Percentiles rank a stretch among this genome's conserved stretches.
Evolutionary conservation across 805 yeast genomes (phyloP).

Genomic region (Yamadazyma paraphyllophila): DNA sequence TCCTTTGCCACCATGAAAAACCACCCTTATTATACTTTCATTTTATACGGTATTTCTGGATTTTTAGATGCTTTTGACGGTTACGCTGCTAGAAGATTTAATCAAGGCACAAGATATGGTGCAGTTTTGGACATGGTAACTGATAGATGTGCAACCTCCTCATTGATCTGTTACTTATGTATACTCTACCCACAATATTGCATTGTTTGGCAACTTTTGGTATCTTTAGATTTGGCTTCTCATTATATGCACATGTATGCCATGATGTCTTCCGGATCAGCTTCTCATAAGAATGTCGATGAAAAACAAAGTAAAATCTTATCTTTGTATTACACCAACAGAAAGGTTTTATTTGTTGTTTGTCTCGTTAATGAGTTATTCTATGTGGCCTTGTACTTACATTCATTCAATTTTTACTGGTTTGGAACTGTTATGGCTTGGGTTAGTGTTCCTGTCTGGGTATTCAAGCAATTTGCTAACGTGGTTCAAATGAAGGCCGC

Average conservation of each 20-base stretch:
- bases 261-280: slow-evolving; percentile 72
- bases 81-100: slow-evolving; percentile 82
- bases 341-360: slow-evolving; percentile 77
- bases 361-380: slow-evolving; percentile 94
- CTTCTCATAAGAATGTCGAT: slow-evolving; percentile 80
- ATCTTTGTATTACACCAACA: slow-evolving; percentile 82
- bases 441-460: slow-evolving; percentile 79
- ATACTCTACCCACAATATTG: slow-evolving; percentile 72
- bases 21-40: slow-evolving; percentile 77
- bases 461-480: slow-evolving; percentile 87
- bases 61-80: slow-evolving; percentile 96
- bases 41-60: slow-evolving; percentile 83
- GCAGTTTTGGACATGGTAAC: slow-evolving; percentile 99
- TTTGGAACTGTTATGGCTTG: slow-evolving; percentile 58
- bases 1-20: slow-evolving; percentile 80
- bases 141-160: slow-evolving; percentile 93
- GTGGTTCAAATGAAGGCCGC: slow-evolving; percentile 87
- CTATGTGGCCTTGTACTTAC: slow-evolving; percentile 83
- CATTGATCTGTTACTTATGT: slow-evolving; percentile 84
- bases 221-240: slow-evolving; percentile 83
- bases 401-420: slow-evolving; percentile 60
- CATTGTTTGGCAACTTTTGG: slow-evolving; percentile 75
- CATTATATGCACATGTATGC: slow-evolving; percentile 99
- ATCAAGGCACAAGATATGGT: slow-evolving; percentile 90
- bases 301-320: slow-evolving; percentile 68